Evolutionary conservation across 2,329 filamentous ascomycete species (phyloP), one percentile per base, ranked within the genome.

Genomic region (Sclerotinia spermophila): DNA sequence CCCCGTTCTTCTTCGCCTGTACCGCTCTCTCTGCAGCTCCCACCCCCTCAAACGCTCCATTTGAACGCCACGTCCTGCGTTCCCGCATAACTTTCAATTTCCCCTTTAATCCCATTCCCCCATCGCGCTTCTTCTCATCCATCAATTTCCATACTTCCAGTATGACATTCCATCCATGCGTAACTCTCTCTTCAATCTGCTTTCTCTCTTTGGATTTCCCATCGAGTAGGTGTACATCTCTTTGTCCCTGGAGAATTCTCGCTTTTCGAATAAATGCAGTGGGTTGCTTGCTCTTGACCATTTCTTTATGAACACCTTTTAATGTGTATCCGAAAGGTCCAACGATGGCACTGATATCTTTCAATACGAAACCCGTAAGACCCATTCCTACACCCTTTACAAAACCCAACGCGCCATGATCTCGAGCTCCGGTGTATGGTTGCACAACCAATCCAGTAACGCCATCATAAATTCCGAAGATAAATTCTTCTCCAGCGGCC

Each of bases 381-480:
- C 69, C 69, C 53, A 67, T 70, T 30, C 69, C 69, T 21, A 68
- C 44, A 3, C 69, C 69, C n/a, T 70, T 70, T 17, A 70, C 35
- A 17, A 67, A 51, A 2, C 69, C 69, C 8, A 67, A 45, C 19
- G 35, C 53, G 7, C 68, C 68, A 7, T 58, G 42, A 11, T 70
- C 62, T 21, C 64, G 27, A 3, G 87, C 88, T 0, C 87, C 88
- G 0, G 83, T 83, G 56, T 86, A 80, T 0, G 90, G 89, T 24
- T 90, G 85, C 2, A 82, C 82, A 24, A 90, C 84, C 0, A 92
- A 78, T 0, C 90, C 90, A 0, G 87, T 89, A 64, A 89, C 83
- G 19, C 87, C 89, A 75, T 92, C 89, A 75, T 87, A 90, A 19
- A 92, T 80, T 5, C 89, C 89, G 71, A 87, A 89, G 0, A 85